Base-by-base conservation (phyloP, 2,329 filamentous ascomycete species). In the Clonostachys solani region DNA sequence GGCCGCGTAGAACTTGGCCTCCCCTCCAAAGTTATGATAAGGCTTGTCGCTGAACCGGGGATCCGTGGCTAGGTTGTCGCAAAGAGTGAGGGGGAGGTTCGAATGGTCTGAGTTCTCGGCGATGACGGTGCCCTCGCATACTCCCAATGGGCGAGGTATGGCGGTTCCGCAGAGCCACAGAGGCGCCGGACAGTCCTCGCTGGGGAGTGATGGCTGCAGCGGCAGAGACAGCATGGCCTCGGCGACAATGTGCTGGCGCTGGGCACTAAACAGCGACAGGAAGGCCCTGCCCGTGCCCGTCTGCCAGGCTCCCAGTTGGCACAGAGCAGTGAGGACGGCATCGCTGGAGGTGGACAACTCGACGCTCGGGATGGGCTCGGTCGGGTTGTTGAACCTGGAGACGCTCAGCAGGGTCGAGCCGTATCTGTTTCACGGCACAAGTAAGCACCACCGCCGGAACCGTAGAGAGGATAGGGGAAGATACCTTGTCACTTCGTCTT, bases 201-300 rank as follows among this genome's bases (percentile, higher is more conserved):
- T 49, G 5, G 47, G 46, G 8, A 56, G 42, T 2, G 34, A 50
- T 1, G 60, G 52, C 12, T 54, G 45, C 6, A 78, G 54, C 0
- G 66, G 67, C 4, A 69, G 60, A 2, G 60, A 62, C 2, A 64
- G 63, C 1, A 74, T 75, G 6, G 75, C 73, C 50, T 80, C 77
- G 46, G 75, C 74, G 15, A 80, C 59, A 17, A 80, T 60, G 50
- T 77, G 69, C 49, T 81, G 75, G 42, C 66, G 55, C 5, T 64
- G 61, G 5, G 58, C 59, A 51, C 78, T 76, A 50, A 81, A 78
- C 16, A 81, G 60, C 2, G 76, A 80, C 43, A 81, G 66, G 18
- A 78, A 53, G 15, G 66, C 61, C 33, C 74, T 67, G 17, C 63
- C 57, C 5, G 63, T 65, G n/a, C 67, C 61, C 5, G 78, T 60